Evolutionary conservation across 257 asterid genomes (phyloP).

Genomic region (Solanum megistacrolobum): DNA sequence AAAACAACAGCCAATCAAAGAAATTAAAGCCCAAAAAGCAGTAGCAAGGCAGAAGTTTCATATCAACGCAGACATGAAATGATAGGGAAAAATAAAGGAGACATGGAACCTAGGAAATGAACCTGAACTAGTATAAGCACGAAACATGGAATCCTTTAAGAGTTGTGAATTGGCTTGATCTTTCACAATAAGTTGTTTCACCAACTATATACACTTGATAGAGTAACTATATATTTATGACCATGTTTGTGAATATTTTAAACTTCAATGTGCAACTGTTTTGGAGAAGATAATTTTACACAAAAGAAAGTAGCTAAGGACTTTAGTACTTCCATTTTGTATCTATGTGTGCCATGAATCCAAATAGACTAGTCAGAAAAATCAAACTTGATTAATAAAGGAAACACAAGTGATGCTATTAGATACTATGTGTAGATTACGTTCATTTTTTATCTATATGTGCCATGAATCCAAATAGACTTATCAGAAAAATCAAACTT

Average conservation of each 20-base stretch:
- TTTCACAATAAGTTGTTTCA: not conserved
- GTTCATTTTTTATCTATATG: not conserved
- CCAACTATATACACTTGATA: not conserved
- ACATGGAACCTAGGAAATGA: not conserved
- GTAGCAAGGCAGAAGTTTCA: not conserved
- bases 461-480: not conserved
- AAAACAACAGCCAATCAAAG: not conserved
- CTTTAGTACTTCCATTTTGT: not conserved
- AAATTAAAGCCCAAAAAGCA: not conserved
- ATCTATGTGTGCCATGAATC: not conserved
- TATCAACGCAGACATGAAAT: not conserved
- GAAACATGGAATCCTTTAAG: not conserved
- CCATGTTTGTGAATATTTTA: not conserved
- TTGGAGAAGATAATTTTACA: not conserved
- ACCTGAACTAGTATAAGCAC: not conserved
- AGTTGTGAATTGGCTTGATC: not conserved
- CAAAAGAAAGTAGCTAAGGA: not conserved
- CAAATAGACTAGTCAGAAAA: not conserved
- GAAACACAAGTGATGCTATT: not conserved
- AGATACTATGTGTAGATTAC: not conserved
- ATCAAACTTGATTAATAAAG: not conserved
- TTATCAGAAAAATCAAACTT: not conserved
- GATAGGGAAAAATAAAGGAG: not conserved
- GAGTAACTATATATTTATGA: not conserved
- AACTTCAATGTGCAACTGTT: not conserved